phyloP scores from a whole-genome alignment of 208 protist genomes.

The Leishmania amazonensis region DNA sequence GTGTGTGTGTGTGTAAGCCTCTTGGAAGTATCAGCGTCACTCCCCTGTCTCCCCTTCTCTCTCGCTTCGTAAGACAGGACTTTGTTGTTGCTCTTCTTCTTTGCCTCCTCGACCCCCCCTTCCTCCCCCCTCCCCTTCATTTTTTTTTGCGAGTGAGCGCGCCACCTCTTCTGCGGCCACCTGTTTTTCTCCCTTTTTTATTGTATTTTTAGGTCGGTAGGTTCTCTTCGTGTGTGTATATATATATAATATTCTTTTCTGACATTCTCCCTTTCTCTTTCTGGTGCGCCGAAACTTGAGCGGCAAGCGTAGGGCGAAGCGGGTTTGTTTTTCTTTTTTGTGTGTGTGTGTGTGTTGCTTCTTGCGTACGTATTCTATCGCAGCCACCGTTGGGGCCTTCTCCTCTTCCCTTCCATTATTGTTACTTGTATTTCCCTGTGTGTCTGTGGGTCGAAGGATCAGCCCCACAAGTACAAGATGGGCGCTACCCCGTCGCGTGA shows the following conservation, averaged over 20 bases:
- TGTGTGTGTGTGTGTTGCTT: background rate
- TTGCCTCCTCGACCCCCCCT: background rate
- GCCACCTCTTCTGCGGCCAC: background rate
- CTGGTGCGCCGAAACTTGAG: too few relatives aligned
- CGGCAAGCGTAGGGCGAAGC: too few relatives aligned
- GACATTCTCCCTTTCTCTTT: background rate
- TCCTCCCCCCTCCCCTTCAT: too few relatives aligned
- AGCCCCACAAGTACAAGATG: constrained; percentile 25
- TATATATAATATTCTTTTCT: background rate
- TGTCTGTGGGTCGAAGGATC: background rate
- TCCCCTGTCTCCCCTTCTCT: background rate
- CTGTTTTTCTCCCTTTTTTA: background rate
- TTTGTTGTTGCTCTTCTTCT: too few relatives aligned
- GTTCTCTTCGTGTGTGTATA: background rate
- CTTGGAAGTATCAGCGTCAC: background rate
- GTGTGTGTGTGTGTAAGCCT: background rate
- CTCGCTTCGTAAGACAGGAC: constrained; percentile 1
- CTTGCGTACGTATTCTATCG: background rate
- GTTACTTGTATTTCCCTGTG: background rate
- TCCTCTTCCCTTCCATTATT: background rate
- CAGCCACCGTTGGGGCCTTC: background rate
- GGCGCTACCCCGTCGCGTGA: constrained; percentile 59
- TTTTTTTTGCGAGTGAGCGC: background rate
- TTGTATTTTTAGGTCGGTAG: background rate
- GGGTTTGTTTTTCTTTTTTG: background rate